phyloP scores from a whole-genome alignment of 306 rosid species.

The Elaeagnus macrophylla region DNA sequence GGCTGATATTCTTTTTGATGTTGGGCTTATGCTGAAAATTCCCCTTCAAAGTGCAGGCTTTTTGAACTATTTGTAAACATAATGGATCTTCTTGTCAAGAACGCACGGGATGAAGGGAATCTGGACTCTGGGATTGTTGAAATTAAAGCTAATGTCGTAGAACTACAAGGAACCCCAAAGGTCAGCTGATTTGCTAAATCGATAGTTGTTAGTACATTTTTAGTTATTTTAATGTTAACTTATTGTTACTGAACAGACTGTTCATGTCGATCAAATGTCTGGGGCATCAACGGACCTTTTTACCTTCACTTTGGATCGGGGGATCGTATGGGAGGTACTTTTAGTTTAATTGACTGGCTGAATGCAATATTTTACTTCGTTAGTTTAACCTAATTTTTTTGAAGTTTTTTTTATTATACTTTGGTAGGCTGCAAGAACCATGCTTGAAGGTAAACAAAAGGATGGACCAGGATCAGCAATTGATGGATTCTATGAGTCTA shows the following conservation, averaged over 20 bases:
- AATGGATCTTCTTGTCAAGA: conserved; percentile 87
- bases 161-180: conserved; percentile 87
- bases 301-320: conserved; percentile 92
- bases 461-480: conserved; percentile 72
- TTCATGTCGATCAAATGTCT: conserved; percentile 81
- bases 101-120: conserved; percentile 93
- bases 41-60: conserved; percentile 40
- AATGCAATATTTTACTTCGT: conserved; percentile 9
- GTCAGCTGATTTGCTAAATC: conserved; percentile 32
- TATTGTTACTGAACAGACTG: conserved; percentile 50
- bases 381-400: conserved; percentile 10
- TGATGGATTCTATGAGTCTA: conserved; percentile 97
- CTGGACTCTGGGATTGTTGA: conserved; percentile 96
- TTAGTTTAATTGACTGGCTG: conserved; percentile 13
- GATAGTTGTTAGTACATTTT: conserved; percentile 8
- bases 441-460: conserved; percentile 79
- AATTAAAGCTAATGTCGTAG: conserved; percentile 80
- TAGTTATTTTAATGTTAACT: conserved; percentile 19
- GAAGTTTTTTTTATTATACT: conserved; percentile 15
- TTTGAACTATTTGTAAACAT: conserved; percentile 84
- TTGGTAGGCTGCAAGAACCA: conserved; percentile 58
- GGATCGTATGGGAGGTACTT: conserved; percentile 86
- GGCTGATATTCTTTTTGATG: conserved; percentile 17
- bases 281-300: conserved; percentile 86
- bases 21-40: conserved; percentile 25